Evolutionary conservation across 108 stramenopile genomes (phyloP), one percentile per base, ranked within the genome.

Genomic region (Fragilariopsis cylindrus): DNA sequence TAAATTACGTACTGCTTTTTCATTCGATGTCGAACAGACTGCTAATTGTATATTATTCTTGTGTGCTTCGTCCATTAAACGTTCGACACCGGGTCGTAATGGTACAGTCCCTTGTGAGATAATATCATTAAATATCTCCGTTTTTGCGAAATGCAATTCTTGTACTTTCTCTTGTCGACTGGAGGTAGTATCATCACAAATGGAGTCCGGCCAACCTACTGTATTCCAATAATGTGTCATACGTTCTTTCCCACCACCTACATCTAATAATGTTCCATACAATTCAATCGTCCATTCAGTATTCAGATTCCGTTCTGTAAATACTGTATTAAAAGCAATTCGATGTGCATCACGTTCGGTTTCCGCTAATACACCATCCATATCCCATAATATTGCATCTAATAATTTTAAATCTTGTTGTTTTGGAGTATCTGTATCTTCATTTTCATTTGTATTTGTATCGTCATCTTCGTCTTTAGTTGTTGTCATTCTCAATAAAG

Each of bases 151-250:
- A 84, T 98, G 97, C 69, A 98, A 70, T 65, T 90, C 90, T 72
- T 89, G 87, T 46, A 97, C 90, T 57, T 85, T 88, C n/a, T 87
- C 85, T 41, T 80, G 55, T 40, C 90, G 85, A 19, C 58, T 64
- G 39, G 78, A 71, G 4, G 57, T 65, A 11, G 65, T 66, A 15
- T 47, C 65, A 81, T 40, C 87, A 81, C 63, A 88, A 78, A 63
- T 12, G 43, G 71, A 71, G 8, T 68, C 65, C 1, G 95, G 95
- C 92, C 92, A 98, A 30, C 97, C 94, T 6, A 91, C 89, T 68
- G 88, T 87, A 71, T 94, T 86, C 92, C 92, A 94, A 79, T 94
- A 90, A 39, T 96, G 95, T 19, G 96, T 97, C 97, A 98, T 98
- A 42, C 97, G 87, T 78, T 98, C 97, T 80, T 97, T 97, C 30